Percentiles rank a stretch among this genome's conserved stretches.
Conservation (phyloP, 805 yeast species). For the Wickerhamiella azyma region DNA sequence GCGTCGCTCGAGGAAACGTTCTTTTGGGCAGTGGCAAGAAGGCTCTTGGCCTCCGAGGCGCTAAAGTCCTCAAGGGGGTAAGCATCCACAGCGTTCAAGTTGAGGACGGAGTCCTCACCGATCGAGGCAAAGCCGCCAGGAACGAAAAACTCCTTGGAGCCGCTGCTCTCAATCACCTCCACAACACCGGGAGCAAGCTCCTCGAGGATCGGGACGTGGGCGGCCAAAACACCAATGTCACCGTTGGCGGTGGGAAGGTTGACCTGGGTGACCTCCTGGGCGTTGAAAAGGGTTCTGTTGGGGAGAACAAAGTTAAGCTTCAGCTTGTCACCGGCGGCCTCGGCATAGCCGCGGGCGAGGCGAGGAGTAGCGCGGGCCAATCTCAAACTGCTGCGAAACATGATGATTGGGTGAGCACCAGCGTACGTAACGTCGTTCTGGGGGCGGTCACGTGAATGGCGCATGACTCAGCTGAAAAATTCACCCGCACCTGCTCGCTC, state of each 20-base stretch:
- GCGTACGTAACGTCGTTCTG: not conserved
- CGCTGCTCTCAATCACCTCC: conserved; percentile 72
- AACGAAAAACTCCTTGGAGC: conserved; percentile 70
- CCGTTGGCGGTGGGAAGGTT: conserved; percentile 93
- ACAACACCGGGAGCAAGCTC: conserved; percentile 93
- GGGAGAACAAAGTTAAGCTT: conserved; percentile 87
- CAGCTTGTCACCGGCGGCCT: conserved; percentile 65
- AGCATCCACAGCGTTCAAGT: conserved; percentile 91
- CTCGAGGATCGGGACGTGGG: conserved; percentile 95
- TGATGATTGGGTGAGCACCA: conserved; percentile 8
- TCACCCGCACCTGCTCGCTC: too few relatives aligned
- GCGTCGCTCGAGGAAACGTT: conserved; percentile 71
- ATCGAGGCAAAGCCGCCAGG: conserved; percentile 96
- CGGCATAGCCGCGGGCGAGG: conserved; percentile 53
- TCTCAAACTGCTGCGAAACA: conserved; percentile 16
- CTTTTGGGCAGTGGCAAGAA: conserved; percentile 89
- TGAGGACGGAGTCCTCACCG: conserved; percentile 82
- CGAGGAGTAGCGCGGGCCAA: conserved; percentile 19
- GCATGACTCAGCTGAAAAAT: not conserved
- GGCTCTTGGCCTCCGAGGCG: conserved; percentile 56
- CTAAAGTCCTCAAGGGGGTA: conserved; percentile 82
- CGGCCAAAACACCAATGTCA: conserved; percentile 91
- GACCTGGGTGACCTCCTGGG: conserved; percentile 46
- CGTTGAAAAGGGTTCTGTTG: conserved; percentile 28
- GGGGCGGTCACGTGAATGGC: not conserved